phyloP scores from a whole-genome alignment of 2,329 filamentous ascomycete species.

The Pseudovirgaria hyperparasitica region DNA sequence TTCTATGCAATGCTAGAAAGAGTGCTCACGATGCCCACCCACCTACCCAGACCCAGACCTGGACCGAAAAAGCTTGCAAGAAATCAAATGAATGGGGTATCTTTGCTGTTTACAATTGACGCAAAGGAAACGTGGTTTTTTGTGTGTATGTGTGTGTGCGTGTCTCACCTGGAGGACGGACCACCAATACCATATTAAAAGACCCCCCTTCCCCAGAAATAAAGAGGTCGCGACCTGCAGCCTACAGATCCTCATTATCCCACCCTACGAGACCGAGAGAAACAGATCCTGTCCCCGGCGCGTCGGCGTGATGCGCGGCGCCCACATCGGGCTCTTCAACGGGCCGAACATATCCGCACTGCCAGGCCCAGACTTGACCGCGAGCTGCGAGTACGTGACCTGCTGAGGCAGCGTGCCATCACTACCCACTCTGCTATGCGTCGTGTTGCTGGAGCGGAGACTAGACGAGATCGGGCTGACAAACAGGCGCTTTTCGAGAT shows the following conservation, averaged over 20 bases:
- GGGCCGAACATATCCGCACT: conserved; percentile 4
- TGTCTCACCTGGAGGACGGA: no score
- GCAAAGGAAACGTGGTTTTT: no score
- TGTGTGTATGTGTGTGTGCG: no score
- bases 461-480: conserved; percentile 8
- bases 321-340: conserved; percentile 40
- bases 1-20: no score
- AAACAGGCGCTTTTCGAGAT: conserved; percentile 24
- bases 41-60: no score
- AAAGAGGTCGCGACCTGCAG: conserved; percentile 1
- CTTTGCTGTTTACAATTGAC: no score
- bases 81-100: no score
- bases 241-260: no score
- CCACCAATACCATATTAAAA: conserved; percentile 1
- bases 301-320: conserved; percentile 54
- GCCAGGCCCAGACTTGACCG: conserved; percentile 3
- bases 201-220: conserved; percentile 1
- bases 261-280: conserved; percentile 23
- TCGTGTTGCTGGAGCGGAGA: conserved; percentile 1
- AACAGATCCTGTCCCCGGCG: conserved; percentile 54
- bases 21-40: no score
- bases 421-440: conserved; percentile 12
- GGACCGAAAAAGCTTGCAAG: no score
- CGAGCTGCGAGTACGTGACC: background rate
- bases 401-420: no score